phyloP scores from a whole-genome alignment of 345 rosid species.

The Dipteronia dyeriana region DNA sequence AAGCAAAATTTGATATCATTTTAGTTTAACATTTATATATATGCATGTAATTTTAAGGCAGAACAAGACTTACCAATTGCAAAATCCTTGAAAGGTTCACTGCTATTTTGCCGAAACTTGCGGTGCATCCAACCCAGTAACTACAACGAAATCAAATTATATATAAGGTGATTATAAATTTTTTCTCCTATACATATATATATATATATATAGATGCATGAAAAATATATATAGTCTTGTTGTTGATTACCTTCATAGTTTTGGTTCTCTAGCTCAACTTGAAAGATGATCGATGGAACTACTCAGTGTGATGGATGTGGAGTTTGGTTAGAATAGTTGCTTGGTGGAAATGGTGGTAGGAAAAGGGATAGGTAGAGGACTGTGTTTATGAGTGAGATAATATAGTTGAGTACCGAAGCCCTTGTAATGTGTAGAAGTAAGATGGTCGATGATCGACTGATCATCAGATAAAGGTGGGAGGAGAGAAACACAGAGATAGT shows the following conservation, averaged over 20 bases:
- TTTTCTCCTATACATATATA: neutral
- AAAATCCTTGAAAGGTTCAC: slow-evolving; percentile 60
- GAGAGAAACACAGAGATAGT: slow-evolving; percentile 56
- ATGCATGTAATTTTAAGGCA: neutral
- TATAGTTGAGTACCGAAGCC: slow-evolving; percentile 15
- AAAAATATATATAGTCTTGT: neutral
- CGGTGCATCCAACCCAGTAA: slow-evolving; percentile 90
- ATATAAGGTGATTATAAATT: neutral
- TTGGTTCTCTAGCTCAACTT: slow-evolving; percentile 19
- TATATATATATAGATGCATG: too few species aligned
- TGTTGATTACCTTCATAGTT: slow-evolving; percentile 55
- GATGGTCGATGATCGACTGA: neutral
- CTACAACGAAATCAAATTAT: slow-evolving; percentile 36
- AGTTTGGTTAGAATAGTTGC: neutral
- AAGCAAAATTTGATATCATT: neutral
- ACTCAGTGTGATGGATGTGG: neutral
- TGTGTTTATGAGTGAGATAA: slow-evolving; percentile 24
- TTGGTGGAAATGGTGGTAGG: slow-evolving; percentile 16
- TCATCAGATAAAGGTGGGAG: slow-evolving; percentile 32
- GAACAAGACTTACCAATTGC: slow-evolving; percentile 47
- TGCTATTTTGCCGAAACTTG: slow-evolving; percentile 62
- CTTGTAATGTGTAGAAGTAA: neutral
- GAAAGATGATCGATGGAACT: slow-evolving; percentile 21
- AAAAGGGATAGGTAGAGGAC: slow-evolving; percentile 14
- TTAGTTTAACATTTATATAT: too few species aligned